Evolutionary conservation across 2,329 filamentous ascomycete species (phyloP), one percentile per base, ranked within the genome.

Genomic region (Diaporthe capsici): DNA sequence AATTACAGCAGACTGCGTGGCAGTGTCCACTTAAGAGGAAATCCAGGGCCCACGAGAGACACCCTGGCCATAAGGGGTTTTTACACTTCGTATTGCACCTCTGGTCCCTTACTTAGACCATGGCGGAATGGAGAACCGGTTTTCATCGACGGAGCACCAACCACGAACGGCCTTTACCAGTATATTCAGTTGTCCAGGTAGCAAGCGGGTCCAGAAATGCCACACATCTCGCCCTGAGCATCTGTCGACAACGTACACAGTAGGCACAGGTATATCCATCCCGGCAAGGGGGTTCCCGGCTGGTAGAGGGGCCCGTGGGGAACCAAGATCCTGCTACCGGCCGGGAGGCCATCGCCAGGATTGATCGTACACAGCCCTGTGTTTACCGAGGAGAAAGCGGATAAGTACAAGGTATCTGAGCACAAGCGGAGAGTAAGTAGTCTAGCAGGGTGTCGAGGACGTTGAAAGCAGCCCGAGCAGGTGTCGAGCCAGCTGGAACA

Each of bases 311-410:
- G 31, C 65, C 65, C 34, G 65, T 55, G 49, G 42, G 15, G 34
- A 39, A 51, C 49, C 28, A 70, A 55, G 31, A 28, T 55, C n/a
- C 65, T 51, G 47, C 15, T 28, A 70, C 49, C 65, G 34, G 42
- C 25, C 61, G 9, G 39, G n/a, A 70, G 34, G n/a, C 13, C 47
- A 70, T 25, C 49, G 17, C 65, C 47, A 20, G 47, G 65, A 53
- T 53, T 20, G 9, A 37, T 28, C 31, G n/a, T 37, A 39, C 47
- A 12, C 5, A 28, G 31, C 5, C 22, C 12, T 12, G 20, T 12
- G 9, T 49, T 34, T 10, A 20, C 61, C 25, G 61, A 49, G 25
- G 42, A 31, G 17, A 44, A 28, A 28, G 61, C 25, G 13, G 42
- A n/a, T 4, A 15, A 1, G 12, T 39, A 1, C 57, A 60, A 8